Evolutionary conservation across 306 rosid species (phyloP).

Genomic region (Adenanthera pavonina): DNA sequence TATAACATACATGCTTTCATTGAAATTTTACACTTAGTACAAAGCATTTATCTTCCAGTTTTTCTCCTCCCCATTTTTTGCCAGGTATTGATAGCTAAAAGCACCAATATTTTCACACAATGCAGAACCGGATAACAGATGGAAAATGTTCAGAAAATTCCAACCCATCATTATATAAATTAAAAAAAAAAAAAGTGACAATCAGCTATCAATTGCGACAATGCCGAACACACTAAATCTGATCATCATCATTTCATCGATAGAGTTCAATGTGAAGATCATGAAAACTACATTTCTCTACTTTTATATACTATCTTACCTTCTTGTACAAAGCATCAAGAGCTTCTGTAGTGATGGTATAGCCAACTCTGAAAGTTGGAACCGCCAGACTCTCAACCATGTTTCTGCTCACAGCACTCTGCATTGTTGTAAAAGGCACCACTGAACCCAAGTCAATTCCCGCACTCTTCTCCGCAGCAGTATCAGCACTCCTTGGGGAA

Average conservation of each 20-base stretch:
- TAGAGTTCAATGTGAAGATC: neutral
- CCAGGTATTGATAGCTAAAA: neutral
- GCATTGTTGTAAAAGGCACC: constrained; percentile 98
- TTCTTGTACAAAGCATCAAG: constrained; percentile 93
- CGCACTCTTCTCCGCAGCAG: constrained; percentile 14
- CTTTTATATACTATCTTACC: constrained; percentile 45
- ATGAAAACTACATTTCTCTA: neutral
- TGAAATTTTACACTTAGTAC: neutral
- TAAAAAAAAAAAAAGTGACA: neutral
- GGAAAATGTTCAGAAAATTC: neutral
- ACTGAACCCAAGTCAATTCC: constrained; percentile 76
- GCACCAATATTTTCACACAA: neutral
- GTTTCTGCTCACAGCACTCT: constrained; percentile 90
- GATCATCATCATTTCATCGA: neutral
- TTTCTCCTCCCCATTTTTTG: neutral
- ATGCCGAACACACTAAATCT: neutral
- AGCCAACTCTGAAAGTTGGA: constrained; percentile 94
- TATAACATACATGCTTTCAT: neutral
- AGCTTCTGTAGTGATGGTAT: constrained; percentile 80
- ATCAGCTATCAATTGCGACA: constrained; percentile 19
- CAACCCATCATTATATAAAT: neutral
- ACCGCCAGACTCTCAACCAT: constrained; percentile 86
- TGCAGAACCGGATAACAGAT: neutral
- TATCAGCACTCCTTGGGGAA: neutral
- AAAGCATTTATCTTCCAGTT: neutral